Percentiles rank a stretch among this genome's conserved stretches.
Evolutionary conservation across 768 basidiomycete genomes (phyloP).

Genomic region (Suillus subaureus): DNA sequence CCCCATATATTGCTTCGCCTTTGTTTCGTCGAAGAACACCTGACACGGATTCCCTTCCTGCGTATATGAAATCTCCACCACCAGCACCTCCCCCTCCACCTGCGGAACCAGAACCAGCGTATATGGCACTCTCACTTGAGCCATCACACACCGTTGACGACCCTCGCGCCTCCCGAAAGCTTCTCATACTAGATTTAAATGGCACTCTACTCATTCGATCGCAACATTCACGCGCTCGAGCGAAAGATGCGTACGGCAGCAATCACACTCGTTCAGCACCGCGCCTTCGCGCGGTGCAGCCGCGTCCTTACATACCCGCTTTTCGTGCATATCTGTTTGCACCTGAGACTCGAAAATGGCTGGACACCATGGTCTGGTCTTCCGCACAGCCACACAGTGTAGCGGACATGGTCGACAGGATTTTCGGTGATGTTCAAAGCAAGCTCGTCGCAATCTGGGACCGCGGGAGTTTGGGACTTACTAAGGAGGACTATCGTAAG

Average conservation of each 20-base stretch:
- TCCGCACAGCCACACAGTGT: constrained; percentile 84
- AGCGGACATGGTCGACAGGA: constrained; percentile 66
- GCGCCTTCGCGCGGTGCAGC: constrained; percentile 47
- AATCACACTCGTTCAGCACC: not conserved
- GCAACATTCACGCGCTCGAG: constrained; percentile 34
- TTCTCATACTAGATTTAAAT: constrained; percentile 76
- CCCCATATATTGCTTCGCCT: constrained; percentile 13
- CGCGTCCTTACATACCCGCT: constrained; percentile 65
- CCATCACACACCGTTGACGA: constrained; percentile 30
- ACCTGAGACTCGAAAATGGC: constrained; percentile 58
- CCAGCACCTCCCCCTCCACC: constrained; percentile 11
- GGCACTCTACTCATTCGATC: constrained; percentile 72
- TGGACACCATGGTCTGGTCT: constrained; percentile 89
- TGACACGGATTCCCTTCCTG: constrained; percentile 4
- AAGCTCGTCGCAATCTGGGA: constrained; percentile 73
- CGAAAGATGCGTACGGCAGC: constrained; percentile 9
- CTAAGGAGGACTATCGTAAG: constrained; percentile 64
- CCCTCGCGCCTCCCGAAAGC: constrained; percentile 48
- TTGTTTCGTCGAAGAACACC: constrained; percentile 16
- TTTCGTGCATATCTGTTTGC: constrained; percentile 70
- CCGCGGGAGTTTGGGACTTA: constrained; percentile 75
- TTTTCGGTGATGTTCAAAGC: constrained; percentile 49
- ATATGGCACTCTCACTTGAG: constrained; percentile 36
- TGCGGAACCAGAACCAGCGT: constrained; percentile 35
- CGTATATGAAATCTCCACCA: constrained; percentile 9